Conservation (phyloP, 2,329 filamentous ascomycete genomes). For the Magnaporthiopsis poae region DNA sequence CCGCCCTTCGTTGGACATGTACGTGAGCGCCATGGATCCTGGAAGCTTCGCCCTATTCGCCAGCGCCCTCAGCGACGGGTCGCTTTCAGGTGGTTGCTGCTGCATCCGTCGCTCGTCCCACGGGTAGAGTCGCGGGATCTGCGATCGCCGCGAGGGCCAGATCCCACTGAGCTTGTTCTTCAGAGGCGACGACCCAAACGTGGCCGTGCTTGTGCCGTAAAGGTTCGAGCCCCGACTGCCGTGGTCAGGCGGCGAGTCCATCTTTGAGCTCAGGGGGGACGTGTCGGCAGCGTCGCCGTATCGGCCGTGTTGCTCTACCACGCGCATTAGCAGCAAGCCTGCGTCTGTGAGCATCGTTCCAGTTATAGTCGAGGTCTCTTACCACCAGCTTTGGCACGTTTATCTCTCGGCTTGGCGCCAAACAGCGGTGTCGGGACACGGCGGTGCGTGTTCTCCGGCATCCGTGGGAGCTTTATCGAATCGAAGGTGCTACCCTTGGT, state of each 20-base stretch:
- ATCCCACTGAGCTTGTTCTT: slow-evolving; percentile 4
- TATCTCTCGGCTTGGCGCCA: neutral
- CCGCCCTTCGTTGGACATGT: slow-evolving; percentile 20
- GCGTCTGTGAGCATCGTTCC: neutral
- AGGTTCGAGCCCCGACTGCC: neutral
- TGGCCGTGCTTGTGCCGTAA: slow-evolving; percentile 4
- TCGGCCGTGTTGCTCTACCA: neutral
- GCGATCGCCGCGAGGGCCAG: slow-evolving; percentile 4
- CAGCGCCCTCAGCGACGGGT: slow-evolving; percentile 14
- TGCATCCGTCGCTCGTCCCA: slow-evolving; percentile 16
- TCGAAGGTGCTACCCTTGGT: neutral
- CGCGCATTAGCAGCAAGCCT: neutral
- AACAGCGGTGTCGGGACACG: slow-evolving; percentile 7
- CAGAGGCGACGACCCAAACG: slow-evolving; percentile 2
- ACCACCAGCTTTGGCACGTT: neutral
- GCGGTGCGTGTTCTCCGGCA: slow-evolving; percentile 2
- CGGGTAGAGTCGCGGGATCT: slow-evolving; percentile 13
- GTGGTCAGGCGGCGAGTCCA: slow-evolving; percentile 1
- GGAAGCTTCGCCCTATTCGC: slow-evolving; percentile 6
- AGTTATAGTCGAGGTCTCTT: neutral
- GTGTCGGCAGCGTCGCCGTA: neutral
- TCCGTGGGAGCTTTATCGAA: neutral
- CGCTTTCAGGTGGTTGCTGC: slow-evolving; percentile 7
- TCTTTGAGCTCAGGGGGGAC: slow-evolving; percentile 5
- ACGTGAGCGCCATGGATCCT: slow-evolving; percentile 13